Base-by-base conservation (phyloP, 192 early-diverging fungal species). In the Mortierella hygrophila region DNA sequence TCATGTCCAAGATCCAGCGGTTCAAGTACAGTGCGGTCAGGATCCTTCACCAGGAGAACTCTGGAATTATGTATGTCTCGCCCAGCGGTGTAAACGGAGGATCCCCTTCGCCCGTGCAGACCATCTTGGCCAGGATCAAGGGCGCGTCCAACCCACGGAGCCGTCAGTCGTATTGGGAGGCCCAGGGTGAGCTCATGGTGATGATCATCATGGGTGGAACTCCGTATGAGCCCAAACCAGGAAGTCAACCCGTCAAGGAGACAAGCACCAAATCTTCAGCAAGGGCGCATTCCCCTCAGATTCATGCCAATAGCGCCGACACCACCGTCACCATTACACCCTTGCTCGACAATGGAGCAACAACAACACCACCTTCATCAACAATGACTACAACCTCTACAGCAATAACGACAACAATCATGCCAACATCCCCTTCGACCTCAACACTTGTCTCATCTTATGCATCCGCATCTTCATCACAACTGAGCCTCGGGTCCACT, bases 1-100 rank as follows among this genome's bases (percentile, higher is more conserved):
- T 63, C 68, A 85, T 85, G 83, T 73, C 78, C 3, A 75, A 54
- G 70, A 55, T 74, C 54, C 83, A 85, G 32, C 65, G 63, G 41
- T 77, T 80, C 70, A 80, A 80, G 44, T 85, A 77, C 72, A 37
- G 68, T 1, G 75, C 78, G 18, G 71, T 74, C 21, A 40, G 78
- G 78, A 80, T 85, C 38, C 70, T 85, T 29, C 63, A 85, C 52
- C 83, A 85, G 63, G 83, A 85, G 21, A 68, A 85, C 42, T 55
- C 69, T 20, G 70, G 29, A 32, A 65, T 65, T 9, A 15, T 65
- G 29, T 65, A 32, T 32, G 11, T 15, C 29, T 35, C 29, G 2
- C 26, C 60, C 60, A 65, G 29, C 13, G 11, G 26, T 29, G 29
- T 1, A 13, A 23, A 5, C 4, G 29, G 60, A 15, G 26, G 26